Evolutionary conservation across 345 rosid species (phyloP).

Genomic region (Arabis alpina): DNA sequence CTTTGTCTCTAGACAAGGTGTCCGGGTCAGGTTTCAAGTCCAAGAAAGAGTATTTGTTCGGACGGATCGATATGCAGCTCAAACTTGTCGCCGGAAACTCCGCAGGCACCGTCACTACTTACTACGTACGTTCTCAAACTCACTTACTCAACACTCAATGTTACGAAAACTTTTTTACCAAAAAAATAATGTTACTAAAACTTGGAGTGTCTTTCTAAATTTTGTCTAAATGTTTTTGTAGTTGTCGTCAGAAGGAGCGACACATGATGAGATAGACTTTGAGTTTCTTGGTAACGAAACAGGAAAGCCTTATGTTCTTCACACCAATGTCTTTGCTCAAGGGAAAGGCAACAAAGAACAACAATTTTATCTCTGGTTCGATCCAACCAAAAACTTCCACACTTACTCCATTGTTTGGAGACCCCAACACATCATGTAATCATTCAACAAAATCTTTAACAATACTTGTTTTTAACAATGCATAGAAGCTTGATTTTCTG

Average conservation of each 20-base stretch:
- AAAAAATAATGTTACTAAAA: background rate
- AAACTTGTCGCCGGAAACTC: conserved; percentile 72
- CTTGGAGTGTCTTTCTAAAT: background rate
- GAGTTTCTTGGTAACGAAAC: conserved; percentile 69
- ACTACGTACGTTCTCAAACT: conserved; percentile 48
- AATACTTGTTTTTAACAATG: background rate
- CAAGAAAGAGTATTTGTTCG: conserved; percentile 60
- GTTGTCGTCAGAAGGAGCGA: conserved; percentile 61
- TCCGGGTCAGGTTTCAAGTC: conserved; percentile 69
- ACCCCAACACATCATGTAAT: conserved; percentile 60
- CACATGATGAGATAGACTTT: conserved; percentile 67
- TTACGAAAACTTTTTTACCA: background rate
- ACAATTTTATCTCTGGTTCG: conserved; percentile 70
- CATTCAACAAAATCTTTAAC: background rate
- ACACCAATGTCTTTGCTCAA: conserved; percentile 62
- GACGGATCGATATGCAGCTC: conserved; percentile 67
- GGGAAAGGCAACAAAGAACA: conserved; percentile 73
- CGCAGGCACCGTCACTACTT: conserved; percentile 74
- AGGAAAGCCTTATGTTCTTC: conserved; percentile 65
- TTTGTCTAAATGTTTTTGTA: conserved; percentile 17
- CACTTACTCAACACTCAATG: conserved; percentile 1
- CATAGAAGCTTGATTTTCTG: background rate
- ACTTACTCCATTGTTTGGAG: conserved; percentile 72
- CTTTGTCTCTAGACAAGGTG: conserved; percentile 51
- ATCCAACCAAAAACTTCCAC: conserved; percentile 71